These are phyloP conservation scores for Actinidia chinensis DNA, from an alignment of 179 eudicot species.

Conservation along the genomic window DNA sequence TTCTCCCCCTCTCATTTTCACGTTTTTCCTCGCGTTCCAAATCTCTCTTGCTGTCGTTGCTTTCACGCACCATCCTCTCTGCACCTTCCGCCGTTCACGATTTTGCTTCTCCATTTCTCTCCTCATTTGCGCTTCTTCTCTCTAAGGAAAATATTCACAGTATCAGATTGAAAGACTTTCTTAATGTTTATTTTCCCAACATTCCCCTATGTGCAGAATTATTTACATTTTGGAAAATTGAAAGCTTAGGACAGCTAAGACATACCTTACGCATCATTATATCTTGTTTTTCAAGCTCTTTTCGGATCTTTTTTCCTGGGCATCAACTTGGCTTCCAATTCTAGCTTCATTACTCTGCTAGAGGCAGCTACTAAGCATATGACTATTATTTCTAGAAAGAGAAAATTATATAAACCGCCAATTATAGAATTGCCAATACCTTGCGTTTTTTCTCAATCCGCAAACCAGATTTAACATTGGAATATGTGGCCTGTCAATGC, in stretches of 20 bases:
- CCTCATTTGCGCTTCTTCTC: slow-evolving; percentile 80
- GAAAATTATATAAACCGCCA: no score
- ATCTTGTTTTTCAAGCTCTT: slow-evolving; percentile 76
- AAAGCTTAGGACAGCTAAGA: slow-evolving; percentile 4
- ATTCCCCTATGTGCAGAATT: not conserved
- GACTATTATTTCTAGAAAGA: not conserved
- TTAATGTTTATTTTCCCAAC: not conserved
- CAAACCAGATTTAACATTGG: slow-evolving; percentile 32
- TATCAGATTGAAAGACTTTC: slow-evolving; percentile 17
- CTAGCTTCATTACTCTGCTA: slow-evolving; percentile 48
- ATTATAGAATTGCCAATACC: slow-evolving; percentile 38
- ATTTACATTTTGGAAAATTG: not conserved
- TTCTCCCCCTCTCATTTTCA: slow-evolving; percentile 88
- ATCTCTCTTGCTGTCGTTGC: slow-evolving; percentile 78
- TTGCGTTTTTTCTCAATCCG: slow-evolving; percentile 46
- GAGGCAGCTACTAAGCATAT: slow-evolving; percentile 19
- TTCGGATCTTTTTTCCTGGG: slow-evolving; percentile 44
- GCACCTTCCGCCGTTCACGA: slow-evolving; percentile 90
- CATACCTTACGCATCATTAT: slow-evolving; percentile 75
- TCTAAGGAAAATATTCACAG: slow-evolving; percentile 39
- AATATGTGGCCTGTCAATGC: slow-evolving; percentile 20
- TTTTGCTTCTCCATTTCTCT: slow-evolving; percentile 96
- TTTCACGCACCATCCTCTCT: slow-evolving; percentile 81
- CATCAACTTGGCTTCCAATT: slow-evolving; percentile 60
- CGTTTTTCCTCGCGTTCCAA: slow-evolving; percentile 87